phyloP scores from a whole-genome alignment of 2,329 filamentous ascomycete genomes.

The Scytalidium lignicola region DNA sequence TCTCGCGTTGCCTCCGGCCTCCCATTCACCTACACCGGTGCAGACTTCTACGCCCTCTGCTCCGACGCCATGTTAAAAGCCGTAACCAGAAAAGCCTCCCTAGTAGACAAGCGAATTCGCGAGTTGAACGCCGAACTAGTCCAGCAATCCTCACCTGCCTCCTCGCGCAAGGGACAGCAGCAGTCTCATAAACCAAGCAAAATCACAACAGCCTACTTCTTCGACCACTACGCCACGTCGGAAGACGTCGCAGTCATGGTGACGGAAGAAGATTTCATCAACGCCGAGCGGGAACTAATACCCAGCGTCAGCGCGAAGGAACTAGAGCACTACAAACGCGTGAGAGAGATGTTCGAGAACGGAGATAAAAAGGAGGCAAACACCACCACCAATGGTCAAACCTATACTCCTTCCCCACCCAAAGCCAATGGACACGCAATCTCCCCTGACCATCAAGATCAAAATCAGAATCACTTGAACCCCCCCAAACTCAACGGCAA shows the following conservation, averaged over 20 bases:
- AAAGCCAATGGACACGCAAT: no score
- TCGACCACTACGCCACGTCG: constrained; percentile 81
- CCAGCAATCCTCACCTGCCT: constrained; percentile 16
- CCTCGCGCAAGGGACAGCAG: constrained; percentile 7
- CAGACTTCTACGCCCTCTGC: constrained; percentile 94
- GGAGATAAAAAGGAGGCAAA: constrained; percentile 28
- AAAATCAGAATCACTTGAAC: no score
- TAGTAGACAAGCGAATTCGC: constrained; percentile 78
- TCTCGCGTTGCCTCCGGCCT: constrained; percentile 67
- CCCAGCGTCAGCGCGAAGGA: constrained; percentile 91
- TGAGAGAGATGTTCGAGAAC: constrained; percentile 78
- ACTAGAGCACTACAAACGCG: constrained; percentile 81
- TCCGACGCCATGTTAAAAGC: constrained; percentile 99
- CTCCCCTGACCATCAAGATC: no score
- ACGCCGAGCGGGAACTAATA: constrained; percentile 79
- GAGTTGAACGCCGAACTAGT: constrained; percentile 51
- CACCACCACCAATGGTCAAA: constrained; percentile 9
- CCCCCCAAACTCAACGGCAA: constrained; percentile 22
- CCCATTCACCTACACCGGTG: constrained; percentile 95
- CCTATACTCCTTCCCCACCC: no score
- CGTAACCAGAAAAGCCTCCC: constrained; percentile 80
- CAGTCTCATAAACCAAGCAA: constrained; percentile 4
- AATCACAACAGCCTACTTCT: constrained; percentile 86
- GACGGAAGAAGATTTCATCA: constrained; percentile 79
- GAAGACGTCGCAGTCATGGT: constrained; percentile 86